These are phyloP conservation scores for Pseudopithomyces chartarum DNA, from an alignment of 2,329 filamentous ascomycete species.

Conservation along the genomic window DNA sequence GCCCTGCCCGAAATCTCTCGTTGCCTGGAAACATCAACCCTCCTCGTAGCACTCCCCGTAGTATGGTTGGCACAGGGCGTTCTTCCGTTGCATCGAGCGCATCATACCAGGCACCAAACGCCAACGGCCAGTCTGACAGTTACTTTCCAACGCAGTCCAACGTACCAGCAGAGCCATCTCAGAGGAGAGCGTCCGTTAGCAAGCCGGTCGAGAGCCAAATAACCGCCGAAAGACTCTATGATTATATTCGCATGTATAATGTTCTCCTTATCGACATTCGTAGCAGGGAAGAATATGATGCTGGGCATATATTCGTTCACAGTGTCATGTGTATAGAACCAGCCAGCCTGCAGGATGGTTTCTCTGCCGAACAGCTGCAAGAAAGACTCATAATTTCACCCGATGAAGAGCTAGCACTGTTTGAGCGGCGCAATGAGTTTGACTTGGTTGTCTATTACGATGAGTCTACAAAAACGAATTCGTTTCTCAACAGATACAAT, in stretches of 20 bases:
- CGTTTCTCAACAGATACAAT: slow-evolving; percentile 59
- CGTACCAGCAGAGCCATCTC: slow-evolving; percentile 14
- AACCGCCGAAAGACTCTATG: slow-evolving; percentile 70
- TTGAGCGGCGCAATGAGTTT: slow-evolving; percentile 73
- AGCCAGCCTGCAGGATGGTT: slow-evolving; percentile 70
- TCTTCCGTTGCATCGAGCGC: slow-evolving; percentile 53
- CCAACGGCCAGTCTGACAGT: slow-evolving; percentile 43
- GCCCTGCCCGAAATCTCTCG: slow-evolving; percentile 73
- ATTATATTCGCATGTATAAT: slow-evolving; percentile 69
- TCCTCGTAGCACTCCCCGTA: slow-evolving; percentile 68
- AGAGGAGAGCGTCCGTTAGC: slow-evolving; percentile 50
- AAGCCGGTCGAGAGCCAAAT: slow-evolving; percentile 65
- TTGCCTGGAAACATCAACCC: slow-evolving; percentile 68
- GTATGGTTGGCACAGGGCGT: slow-evolving; percentile 60
- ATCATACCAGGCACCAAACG: slow-evolving; percentile 43
- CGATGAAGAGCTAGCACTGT: slow-evolving; percentile 74
- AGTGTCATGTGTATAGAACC: slow-evolving; percentile 91
- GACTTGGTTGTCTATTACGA: slow-evolving; percentile 94
- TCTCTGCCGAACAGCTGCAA: slow-evolving; percentile 66
- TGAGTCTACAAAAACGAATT: slow-evolving; percentile 64
- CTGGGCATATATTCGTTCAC: slow-evolving; percentile 84
- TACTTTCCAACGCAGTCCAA: slow-evolving; percentile 47
- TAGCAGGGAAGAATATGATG: slow-evolving; percentile 77
- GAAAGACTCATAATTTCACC: slow-evolving; percentile 75
- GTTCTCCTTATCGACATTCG: slow-evolving; percentile 88